A percentile compares a stretch with the other conserved stretches of the same genome.
These are phyloP conservation scores for Colletotrichum sp. DNA, from an alignment of 2,329 filamentous ascomycete genomes.

Conservation along the genomic window DNA sequence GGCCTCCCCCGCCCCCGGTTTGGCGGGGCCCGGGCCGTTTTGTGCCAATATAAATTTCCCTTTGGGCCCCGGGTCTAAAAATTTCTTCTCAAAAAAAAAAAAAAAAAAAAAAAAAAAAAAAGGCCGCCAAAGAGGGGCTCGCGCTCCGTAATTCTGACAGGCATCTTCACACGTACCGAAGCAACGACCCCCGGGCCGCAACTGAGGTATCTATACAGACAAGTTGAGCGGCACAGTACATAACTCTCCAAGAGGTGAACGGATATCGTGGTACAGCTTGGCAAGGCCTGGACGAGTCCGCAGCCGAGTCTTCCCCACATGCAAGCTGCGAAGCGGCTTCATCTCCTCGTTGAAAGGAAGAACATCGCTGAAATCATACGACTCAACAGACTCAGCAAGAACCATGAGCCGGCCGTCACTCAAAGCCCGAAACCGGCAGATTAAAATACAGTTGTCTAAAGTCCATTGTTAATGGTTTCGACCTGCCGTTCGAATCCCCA, in stretches of 20 bases:
- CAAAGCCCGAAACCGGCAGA: neutral
- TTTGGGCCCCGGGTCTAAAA: too few relatives aligned
- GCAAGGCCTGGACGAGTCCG: constrained; percentile 5
- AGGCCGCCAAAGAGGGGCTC: neutral
- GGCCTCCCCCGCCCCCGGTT: too few relatives aligned
- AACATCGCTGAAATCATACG: neutral
- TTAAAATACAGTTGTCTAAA: neutral
- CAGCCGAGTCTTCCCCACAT: neutral
- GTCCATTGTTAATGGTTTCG: neutral
- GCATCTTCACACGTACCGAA: neutral
- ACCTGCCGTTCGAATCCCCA: neutral
- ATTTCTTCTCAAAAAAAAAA: too few relatives aligned
- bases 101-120: neutral
- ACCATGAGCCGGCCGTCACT: neutral
- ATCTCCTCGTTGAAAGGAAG: neutral
- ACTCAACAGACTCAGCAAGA: neutral
- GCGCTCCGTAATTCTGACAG: neutral
- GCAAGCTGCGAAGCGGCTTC: neutral
- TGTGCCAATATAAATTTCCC: too few relatives aligned
- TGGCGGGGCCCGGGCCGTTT: too few relatives aligned
- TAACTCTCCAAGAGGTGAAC: neutral
- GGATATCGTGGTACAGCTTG: constrained; percentile 5
- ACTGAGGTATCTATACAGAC: neutral
- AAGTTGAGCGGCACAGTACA: neutral
- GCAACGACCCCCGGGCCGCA: neutral